Base-by-base conservation (phyloP, 495 filamentous ascomycete genomes). In the Geopyxis carbonaria region DNA sequence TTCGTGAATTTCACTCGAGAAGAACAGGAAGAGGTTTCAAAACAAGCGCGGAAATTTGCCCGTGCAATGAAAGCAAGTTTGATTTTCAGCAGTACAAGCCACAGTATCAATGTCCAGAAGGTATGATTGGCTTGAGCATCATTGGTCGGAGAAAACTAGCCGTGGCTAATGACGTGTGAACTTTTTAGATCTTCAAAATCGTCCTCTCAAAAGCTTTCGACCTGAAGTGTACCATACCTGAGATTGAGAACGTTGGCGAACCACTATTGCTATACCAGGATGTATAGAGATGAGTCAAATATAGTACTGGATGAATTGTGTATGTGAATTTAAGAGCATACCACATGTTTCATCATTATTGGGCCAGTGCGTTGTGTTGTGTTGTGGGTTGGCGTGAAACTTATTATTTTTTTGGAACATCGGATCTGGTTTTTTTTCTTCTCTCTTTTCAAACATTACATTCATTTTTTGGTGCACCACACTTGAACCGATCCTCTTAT, bases 101-200 rank as follows among this genome's bases (percentile, higher is more conserved):
- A 97, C 59, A 93, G 84, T 59, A 97, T 97, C 65, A 97, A 97
- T 50, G 89, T 97, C 22, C 89, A 97, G 58, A 97, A 97, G 80
- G 89, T 93, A 53, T 19, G 59, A 18, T 3, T 16, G 19, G 10
- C 3, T 10, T 21, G 7, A 27, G 13, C 20, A 9, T 30, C 27
- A 30, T 15, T 30, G 15, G 27, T n/a, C 11, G 27, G 11, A 30
- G 27, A 11, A 11, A 5, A 30, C 11, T 15, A n/a, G 27, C 34
- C 10, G 27, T n/a, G 27, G 27, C 27, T 30, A 30, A 30, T 10
- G 16, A 5, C 1, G 24, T n/a, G 7, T 41, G 11, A 27, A 3
- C 20, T 5, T 13, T 11, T 5, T 20, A 97, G 89, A 97, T 97
- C 56, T 97, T 97, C 71, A 97, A 97, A 59, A 97, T 97, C 51